Conservation (phyloP, 139 green algal genomes). For the Yamagishiella unicocca region DNA sequence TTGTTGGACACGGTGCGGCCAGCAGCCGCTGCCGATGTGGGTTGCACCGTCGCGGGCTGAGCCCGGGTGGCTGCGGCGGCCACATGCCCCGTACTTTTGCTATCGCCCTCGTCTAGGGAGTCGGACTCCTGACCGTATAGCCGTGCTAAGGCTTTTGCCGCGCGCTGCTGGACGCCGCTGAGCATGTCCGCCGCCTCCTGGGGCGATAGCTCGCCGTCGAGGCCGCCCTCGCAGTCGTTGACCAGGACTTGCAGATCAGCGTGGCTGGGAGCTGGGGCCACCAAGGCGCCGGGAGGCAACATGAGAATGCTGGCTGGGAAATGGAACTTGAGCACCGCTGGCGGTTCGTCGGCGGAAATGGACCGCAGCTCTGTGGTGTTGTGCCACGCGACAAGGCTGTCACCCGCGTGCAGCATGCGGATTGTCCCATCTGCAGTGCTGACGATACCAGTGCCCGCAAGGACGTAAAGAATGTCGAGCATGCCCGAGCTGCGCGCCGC, state of each 20-base stretch:
- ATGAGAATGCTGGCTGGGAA: conserved; percentile 36
- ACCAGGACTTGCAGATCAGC: conserved; percentile 11
- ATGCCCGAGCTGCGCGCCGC: neutral
- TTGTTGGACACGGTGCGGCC: neutral
- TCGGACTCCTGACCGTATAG: no score
- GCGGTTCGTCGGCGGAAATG: neutral
- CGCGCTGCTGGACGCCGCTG: neutral
- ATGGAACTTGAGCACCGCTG: conserved; percentile 51
- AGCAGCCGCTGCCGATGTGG: neutral
- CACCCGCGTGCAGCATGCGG: conserved; percentile 22
- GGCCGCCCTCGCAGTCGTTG: neutral
- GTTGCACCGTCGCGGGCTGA: no score
- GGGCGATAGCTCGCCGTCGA: conserved; percentile 13
- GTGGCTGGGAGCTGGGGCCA: conserved; percentile 1
- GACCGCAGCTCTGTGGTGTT: conserved; percentile 18
- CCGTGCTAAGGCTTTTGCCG: no score
- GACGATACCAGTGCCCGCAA: conserved; percentile 24
- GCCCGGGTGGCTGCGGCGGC: no score
- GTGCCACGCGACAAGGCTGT: conserved; percentile 48
- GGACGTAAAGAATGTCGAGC: conserved; percentile 49
- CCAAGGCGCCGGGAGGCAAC: conserved; percentile 10
- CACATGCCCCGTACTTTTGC: no score
- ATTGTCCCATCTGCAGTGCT: neutral
- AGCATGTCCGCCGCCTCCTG: conserved; percentile 16
- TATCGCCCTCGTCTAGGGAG: no score